Base-by-base conservation (phyloP, 306 rosid species). In the Corylus avellana region DNA sequence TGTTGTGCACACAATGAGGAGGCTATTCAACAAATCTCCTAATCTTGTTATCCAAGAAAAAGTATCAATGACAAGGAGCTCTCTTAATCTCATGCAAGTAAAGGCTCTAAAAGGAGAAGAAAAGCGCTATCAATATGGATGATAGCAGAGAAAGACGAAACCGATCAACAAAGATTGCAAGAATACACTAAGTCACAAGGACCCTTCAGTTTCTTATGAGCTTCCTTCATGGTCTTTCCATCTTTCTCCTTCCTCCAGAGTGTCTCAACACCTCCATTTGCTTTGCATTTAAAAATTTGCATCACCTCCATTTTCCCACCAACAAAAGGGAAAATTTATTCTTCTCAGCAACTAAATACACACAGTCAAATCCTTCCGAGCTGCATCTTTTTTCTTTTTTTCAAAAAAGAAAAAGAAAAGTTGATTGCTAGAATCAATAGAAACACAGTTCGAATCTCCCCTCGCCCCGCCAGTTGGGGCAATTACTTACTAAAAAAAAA, bases 201-300 rank as follows among this genome's bases (percentile, higher is more conserved):
- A 77, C 22, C 68, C 16, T 84, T 92, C 98, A 78, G 90, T 89
- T 58, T 94, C 97, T 88, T 97, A 84, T 94, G 98, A 53, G 98
- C 98, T 88, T 93, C 98, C 87, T 81, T 93, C 77, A 93, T 22
- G 27, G 97, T 93, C 86, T 93, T 93, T 32, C 98, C 98, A 82
- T 93, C 98, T 74, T 78, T 90, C 82, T 93, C 91, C 92, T 93
- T 93, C 83, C 98, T 90, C 98, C 98, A 74, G 91, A 93, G 87
- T 93, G 91, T 84, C 98, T 91, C 87, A 93, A 80, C 69, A 93
- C 93, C 84, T 93, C 91, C 35, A 29, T 29, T 29, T 29, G 32
- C 32, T 29, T 29, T 29, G 32, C 32, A 29, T 29, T 29, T 29
- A 29, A 1, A 29, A 29, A 29, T 29, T 29, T 29, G 32, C 32